Evolutionary conservation across 768 basidiomycete genomes (phyloP).

Genomic region (Pleurotus platypus): DNA sequence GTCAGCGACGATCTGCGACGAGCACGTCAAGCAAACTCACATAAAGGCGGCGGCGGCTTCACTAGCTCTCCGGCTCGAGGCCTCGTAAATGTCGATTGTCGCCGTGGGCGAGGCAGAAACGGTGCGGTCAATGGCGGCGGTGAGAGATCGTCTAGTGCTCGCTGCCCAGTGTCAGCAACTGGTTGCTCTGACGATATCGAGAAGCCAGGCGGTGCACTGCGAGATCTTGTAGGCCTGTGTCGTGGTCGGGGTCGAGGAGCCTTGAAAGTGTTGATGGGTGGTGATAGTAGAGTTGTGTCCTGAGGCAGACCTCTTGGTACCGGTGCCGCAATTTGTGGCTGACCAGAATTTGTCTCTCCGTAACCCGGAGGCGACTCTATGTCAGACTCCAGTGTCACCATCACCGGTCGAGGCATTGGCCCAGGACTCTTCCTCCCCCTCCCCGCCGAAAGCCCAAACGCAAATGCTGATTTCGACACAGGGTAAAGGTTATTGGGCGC

Average conservation of each 20-base stretch:
- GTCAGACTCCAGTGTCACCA: constrained; percentile 19
- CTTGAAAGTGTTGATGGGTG: constrained; percentile 41
- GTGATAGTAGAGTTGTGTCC: constrained; percentile 39
- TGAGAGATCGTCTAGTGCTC: constrained; percentile 1
- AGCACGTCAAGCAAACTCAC: constrained; percentile 35
- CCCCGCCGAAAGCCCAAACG: constrained; percentile 21
- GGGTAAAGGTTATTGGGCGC: constrained; percentile 44
- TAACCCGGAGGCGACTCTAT: neutral
- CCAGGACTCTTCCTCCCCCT: constrained; percentile 16
- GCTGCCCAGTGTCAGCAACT: constrained; percentile 7
- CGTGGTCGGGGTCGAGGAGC: constrained; percentile 17
- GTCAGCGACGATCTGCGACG: neutral
- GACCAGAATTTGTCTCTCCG: constrained; percentile 1
- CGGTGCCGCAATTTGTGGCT: constrained; percentile 14
- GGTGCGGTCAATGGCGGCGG: constrained; percentile 21
- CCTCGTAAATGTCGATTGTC: constrained; percentile 8
- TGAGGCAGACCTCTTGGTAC: constrained; percentile 13
- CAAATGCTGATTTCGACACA: constrained; percentile 24
- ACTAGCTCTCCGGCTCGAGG: constrained; percentile 44
- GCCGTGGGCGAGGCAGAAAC: constrained; percentile 10
- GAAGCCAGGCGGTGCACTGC: constrained; percentile 35
- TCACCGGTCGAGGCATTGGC: constrained; percentile 17
- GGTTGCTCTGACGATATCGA: constrained; percentile 4
- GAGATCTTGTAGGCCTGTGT: constrained; percentile 44
- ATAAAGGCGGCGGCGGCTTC: constrained; percentile 60